phyloP scores from a whole-genome alignment of 108 stramenopile genomes.

The Cylindrotheca closterium region DNA sequence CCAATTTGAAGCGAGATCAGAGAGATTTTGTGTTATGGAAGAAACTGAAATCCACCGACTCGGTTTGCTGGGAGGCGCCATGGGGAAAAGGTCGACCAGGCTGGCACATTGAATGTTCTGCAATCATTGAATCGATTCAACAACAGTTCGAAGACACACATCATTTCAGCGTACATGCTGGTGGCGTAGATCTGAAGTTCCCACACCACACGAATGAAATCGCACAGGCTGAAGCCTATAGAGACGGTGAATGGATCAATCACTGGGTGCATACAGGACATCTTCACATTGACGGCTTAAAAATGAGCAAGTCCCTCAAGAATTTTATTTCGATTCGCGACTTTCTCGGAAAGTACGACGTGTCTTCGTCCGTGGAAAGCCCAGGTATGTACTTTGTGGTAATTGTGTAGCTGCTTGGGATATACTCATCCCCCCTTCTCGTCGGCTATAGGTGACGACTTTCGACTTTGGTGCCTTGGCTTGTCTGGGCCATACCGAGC shows the following conservation, averaged over 20 bases:
- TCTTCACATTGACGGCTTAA: constrained; percentile 94
- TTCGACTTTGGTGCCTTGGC: constrained; percentile 86
- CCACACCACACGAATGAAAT: constrained; percentile 99
- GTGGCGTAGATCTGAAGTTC: constrained; percentile 96
- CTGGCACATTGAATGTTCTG: constrained; percentile 99
- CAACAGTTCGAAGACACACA: constrained; percentile 38
- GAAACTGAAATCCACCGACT: constrained; percentile 44
- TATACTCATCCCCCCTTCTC: no score
- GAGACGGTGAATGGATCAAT: constrained; percentile 85
- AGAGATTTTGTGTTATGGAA: constrained; percentile 99
- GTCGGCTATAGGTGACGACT: constrained; percentile 59
- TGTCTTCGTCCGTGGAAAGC: constrained; percentile 6
- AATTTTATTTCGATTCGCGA: constrained; percentile 94
- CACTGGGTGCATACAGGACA: constrained; percentile 99
- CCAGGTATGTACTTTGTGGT: constrained; percentile 3
- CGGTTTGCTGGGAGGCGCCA: constrained; percentile 81
- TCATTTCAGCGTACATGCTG: constrained; percentile 77
- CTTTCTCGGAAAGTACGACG: constrained; percentile 25
- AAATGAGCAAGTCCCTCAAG: constrained; percentile 98
- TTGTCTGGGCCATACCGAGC: constrained; percentile 79
- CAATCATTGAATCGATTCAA: constrained; percentile 78
- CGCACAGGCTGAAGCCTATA: constrained; percentile 89
- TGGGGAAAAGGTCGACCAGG: constrained; percentile 97
- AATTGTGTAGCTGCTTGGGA: no score
- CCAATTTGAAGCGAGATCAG: constrained; percentile 66